A percentile compares a stretch with the other conserved stretches of the same genome.
These are phyloP conservation scores for Penicillium sclerotiorum DNA, from an alignment of 2,329 filamentous ascomycete genomes.

Conservation along the genomic window DNA sequence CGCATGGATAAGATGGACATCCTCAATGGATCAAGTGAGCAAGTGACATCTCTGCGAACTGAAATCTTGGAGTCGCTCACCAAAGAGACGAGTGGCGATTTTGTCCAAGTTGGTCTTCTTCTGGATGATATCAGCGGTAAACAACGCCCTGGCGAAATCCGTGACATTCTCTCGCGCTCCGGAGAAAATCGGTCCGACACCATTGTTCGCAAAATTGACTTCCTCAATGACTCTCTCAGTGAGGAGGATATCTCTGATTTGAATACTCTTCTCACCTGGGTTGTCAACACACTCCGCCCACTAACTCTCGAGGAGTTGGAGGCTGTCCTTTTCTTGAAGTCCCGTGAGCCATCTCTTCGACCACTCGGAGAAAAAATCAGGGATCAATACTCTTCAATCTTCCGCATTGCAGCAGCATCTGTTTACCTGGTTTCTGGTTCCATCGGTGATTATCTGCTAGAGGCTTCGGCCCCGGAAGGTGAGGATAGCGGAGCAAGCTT, in stretches of 20 bases:
- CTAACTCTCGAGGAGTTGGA: conserved; percentile 22
- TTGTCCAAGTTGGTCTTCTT: not conserved
- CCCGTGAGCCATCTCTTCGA: conserved; percentile 27
- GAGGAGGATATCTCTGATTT: conserved; percentile 31
- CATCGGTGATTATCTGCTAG: conserved; percentile 22
- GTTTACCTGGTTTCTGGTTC: conserved; percentile 26
- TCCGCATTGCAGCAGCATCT: conserved; percentile 14
- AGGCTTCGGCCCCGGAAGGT: not conserved
- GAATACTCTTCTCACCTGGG: conserved; percentile 28
- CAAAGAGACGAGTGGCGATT: not conserved
- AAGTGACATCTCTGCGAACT: conserved; percentile 22
- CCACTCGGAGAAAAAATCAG: conserved; percentile 26
- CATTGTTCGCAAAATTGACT: not conserved
- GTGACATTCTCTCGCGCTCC: not conserved
- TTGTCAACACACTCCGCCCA: conserved; percentile 10
- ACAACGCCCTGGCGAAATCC: not conserved
- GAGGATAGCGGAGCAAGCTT: not conserved
- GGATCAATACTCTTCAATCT: conserved; percentile 28
- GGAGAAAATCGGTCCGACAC: not conserved
- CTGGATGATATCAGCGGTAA: not conserved
- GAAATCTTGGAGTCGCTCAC: not conserved
- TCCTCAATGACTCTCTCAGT: conserved; percentile 25
- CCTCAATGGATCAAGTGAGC: conserved; percentile 21
- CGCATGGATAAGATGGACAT: conserved; percentile 30
- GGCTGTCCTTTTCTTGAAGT: conserved; percentile 23